Base-by-base conservation (phyloP, 441 rosid species). In the Arabidopsis lyrata region DNA sequence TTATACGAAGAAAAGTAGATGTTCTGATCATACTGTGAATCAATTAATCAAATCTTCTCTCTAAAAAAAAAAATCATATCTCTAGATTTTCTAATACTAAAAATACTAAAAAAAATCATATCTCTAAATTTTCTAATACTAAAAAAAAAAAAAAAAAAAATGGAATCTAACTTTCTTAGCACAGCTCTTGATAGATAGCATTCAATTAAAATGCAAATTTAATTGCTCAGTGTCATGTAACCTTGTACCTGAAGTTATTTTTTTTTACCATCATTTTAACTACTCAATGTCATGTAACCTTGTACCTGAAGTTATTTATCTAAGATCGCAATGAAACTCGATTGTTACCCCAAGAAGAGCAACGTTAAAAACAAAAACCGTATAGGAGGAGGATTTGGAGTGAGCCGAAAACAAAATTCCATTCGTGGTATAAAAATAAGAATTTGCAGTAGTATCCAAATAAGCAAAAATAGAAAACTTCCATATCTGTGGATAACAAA, bases 371-470 rank as follows among this genome's bases (percentile, higher is more conserved):
- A 36, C 62, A 60, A 8, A 27, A 27, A 27, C 3, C 41, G 31
- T 55, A 32, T 22, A 52, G 31, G 20, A 60, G 60, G n/a, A 41
- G 27, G 27, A 24, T 24, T 41, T 5, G 29, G 11, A 12, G 4
- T 15, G 5, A 47, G 55, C 41, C 34, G 0, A 42, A 71, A 4
- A 42, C 14, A 44, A 63, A 31, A n/a, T 8, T 42, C 13, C 3
- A 32, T 34, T 57, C 57, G n/a, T 72, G 12, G 58, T 55, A 62
- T 32, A 24, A 18, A 44, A 2, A 63, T 1, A 63, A 55, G 41
- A 36, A 8, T 64, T 27, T 55, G 65, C 20, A 24, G 1, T 14
- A 22, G 61, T 48, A 49, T 38, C 47, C 58, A 49, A 39, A 38
- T 57, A 73, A 7, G 29, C 60, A 22, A 69, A 42, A 47, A 35